Evolutionary conservation across 2,329 filamentous ascomycete species (phyloP).

Genomic region (Xylaria sp.): DNA sequence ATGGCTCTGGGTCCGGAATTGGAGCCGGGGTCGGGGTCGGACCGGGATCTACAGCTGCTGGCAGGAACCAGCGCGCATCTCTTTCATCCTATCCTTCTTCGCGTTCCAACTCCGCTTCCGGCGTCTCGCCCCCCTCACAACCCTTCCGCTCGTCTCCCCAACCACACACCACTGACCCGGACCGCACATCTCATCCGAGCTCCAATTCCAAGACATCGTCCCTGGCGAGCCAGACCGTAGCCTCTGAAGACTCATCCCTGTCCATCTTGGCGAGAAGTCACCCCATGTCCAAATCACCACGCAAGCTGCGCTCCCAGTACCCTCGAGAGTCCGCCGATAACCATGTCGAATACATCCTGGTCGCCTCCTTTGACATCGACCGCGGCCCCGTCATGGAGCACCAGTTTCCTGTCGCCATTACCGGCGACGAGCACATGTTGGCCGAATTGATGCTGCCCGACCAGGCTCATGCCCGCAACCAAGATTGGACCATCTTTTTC

Average conservation of each 20-base stretch:
- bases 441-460: constrained; percentile 98
- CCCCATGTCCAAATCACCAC: constrained; percentile 61
- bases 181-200: constrained; percentile 69
- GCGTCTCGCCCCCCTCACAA: constrained; percentile 66
- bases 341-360: constrained; percentile 98
- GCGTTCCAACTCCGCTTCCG: constrained; percentile 61
- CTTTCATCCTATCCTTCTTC: constrained; percentile 72
- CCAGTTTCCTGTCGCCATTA: constrained; percentile 94
- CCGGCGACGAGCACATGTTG: constrained; percentile 96
- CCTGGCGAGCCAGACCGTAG: constrained; percentile 58
- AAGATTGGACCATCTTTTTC: constrained; percentile 99
- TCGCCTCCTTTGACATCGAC: constrained; percentile 97
- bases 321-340: constrained; percentile 80
- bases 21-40: not conserved
- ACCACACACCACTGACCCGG: constrained; percentile 61
- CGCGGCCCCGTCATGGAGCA: constrained; percentile 98
- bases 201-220: constrained; percentile 70
- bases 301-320: constrained; percentile 78
- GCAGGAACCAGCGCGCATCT: constrained; percentile 62
- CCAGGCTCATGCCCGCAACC: constrained; percentile 91
- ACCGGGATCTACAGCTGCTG: not conserved
- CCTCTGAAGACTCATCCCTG: constrained; percentile 70
- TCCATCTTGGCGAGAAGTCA: constrained; percentile 63
- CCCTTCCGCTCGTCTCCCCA: constrained; percentile 65
- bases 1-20: constrained; percentile 33